Conservation (phyloP, 495 filamentous ascomycete species). For the Lasiosphaeria miniovina region DNA sequence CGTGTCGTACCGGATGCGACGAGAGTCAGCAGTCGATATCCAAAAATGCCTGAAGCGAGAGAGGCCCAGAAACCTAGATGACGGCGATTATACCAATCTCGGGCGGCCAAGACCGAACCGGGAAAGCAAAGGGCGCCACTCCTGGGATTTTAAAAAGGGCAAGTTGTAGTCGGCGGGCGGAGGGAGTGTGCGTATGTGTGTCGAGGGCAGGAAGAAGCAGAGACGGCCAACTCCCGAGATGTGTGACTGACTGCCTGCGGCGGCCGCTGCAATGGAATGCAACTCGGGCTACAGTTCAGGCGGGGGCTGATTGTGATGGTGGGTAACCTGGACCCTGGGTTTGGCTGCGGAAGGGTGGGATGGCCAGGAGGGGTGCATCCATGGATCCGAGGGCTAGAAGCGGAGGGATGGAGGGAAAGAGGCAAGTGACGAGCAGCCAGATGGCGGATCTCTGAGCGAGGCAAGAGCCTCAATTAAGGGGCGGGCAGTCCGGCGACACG, state of each 20-base stretch:
- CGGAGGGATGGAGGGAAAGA: not conserved
- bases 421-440: not conserved
- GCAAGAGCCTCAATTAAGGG: conserved; percentile 1
- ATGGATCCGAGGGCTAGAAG: not conserved
- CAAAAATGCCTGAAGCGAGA: not conserved
- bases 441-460: conserved; percentile 2
- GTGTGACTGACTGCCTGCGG: not conserved
- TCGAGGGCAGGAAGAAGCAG: not conserved
- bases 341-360: not conserved
- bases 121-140: not conserved
- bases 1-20: too few relatives aligned
- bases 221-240: conserved; percentile 1
- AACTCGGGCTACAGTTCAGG: conserved; percentile 9
- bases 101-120: not conserved
- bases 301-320: conserved; percentile 2
- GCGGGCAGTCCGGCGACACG: not conserved
- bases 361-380: conserved; percentile 13
- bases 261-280: conserved; percentile 26
- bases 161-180: not conserved
- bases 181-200: not conserved
- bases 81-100: not conserved
- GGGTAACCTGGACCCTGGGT: conserved; percentile 21
- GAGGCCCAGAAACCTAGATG: not conserved
- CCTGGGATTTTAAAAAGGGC: not conserved
- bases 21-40: not conserved